Evolutionary conservation across 805 yeast genomes (phyloP).

Genomic region (Zygoascus ofunaensis): DNA sequence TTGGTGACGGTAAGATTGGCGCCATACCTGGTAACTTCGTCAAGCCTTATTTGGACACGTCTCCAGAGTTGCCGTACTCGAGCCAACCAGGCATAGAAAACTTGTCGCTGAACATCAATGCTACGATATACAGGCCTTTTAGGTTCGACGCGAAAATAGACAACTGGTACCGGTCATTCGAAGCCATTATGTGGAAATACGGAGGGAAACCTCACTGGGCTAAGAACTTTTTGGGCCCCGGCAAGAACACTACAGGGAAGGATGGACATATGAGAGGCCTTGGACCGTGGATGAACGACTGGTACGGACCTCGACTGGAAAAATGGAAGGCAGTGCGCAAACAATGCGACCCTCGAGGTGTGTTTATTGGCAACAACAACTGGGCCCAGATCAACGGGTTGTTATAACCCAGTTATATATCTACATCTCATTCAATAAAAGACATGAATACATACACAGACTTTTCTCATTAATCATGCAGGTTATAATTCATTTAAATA

Average conservation of each 20-base stretch:
- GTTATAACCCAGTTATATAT: not conserved
- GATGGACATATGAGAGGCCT: conserved; percentile 78
- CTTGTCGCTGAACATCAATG: conserved; percentile 78
- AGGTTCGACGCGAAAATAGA: conserved; percentile 55
- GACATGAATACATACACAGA: not conserved
- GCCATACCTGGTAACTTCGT: conserved; percentile 77
- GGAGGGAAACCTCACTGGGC: conserved; percentile 99
- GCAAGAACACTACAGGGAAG: conserved; percentile 31
- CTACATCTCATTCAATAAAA: not conserved
- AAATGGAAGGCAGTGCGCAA: conserved; percentile 55
- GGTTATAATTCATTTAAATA: no score
- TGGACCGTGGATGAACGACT: conserved; percentile 53
- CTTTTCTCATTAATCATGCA: no score
- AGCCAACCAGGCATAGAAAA: conserved; percentile 57
- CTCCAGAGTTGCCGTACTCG: conserved; percentile 54
- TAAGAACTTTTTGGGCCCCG: conserved; percentile 73
- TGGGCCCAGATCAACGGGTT: conserved; percentile 80
- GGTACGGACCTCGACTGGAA: conserved; percentile 69
- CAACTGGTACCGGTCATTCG: conserved; percentile 79
- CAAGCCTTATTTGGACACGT: conserved; percentile 72
- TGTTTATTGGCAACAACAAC: conserved; percentile 63
- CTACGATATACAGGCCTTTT: conserved; percentile 96
- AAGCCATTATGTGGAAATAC: conserved; percentile 60
- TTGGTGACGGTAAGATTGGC: conserved; percentile 35
- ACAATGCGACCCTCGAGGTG: conserved; percentile 69